These are phyloP conservation scores for Darksidea phi DNA, from an alignment of 495 filamentous ascomycete genomes.

Conservation along the genomic window DNA sequence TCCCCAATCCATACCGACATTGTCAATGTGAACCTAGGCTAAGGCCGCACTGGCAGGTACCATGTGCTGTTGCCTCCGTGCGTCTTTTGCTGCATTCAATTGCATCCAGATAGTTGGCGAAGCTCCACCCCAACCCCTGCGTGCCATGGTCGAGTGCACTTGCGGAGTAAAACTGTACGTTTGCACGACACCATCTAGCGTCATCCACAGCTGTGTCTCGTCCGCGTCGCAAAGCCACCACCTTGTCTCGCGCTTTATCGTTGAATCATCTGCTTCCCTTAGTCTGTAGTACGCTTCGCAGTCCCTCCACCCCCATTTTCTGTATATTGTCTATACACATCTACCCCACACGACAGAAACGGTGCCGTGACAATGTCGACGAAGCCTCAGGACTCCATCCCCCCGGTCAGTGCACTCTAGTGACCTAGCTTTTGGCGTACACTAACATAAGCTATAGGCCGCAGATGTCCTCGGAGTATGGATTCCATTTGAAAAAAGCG, in stretches of 20 bases:
- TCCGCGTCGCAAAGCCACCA: neutral
- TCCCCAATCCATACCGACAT: neutral
- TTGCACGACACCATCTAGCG: neutral
- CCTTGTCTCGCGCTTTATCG: neutral
- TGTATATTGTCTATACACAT: neutral
- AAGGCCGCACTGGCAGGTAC: neutral
- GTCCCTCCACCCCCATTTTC: neutral
- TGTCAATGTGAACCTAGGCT: conserved; percentile 5
- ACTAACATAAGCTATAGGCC: conserved; percentile 37
- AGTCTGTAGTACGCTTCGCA: neutral
- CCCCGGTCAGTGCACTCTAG: conserved; percentile 13
- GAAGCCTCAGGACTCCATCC: conserved; percentile 28
- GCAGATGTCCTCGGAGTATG: conserved; percentile 53
- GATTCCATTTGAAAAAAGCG: neutral
- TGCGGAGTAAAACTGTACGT: neutral
- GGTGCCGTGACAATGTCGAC: neutral
- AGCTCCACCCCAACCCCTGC: too few species aligned
- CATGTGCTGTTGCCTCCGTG: neutral
- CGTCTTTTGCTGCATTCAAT: too few species aligned
- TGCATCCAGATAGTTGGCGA: too few species aligned
- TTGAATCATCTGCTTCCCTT: conserved; percentile 2
- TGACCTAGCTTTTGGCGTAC: neutral
- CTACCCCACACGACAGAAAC: neutral
- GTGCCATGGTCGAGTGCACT: neutral
- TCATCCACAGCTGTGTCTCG: neutral